These are phyloP conservation scores for Acrodontium crateriforme DNA, from an alignment of 2,329 filamentous ascomycete species.

Conservation along the genomic window DNA sequence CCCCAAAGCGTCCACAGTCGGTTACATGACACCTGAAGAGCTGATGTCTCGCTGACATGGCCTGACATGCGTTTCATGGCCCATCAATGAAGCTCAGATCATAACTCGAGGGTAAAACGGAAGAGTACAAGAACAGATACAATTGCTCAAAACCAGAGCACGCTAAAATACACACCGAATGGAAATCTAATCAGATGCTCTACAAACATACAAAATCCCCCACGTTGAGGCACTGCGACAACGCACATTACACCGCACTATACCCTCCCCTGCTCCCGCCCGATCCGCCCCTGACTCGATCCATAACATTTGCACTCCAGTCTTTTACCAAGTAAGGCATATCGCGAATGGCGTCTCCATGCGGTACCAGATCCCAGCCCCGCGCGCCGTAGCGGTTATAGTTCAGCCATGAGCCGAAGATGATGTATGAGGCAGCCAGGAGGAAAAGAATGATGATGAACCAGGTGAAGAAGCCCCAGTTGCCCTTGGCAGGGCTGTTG, in stretches of 20 bases:
- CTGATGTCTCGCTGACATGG: no score
- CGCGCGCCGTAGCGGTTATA: constrained; percentile 93
- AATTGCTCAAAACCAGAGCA: no score
- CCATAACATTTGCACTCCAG: constrained; percentile 65
- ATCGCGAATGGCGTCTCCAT: constrained; percentile 83
- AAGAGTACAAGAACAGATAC: no score
- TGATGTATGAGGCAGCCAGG: constrained; percentile 73
- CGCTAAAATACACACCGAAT: no score
- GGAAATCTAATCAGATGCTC: no score
- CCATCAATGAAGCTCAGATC: no score
- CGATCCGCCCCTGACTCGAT: constrained; percentile 70
- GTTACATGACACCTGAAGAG: no score
- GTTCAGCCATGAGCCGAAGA: constrained; percentile 97
- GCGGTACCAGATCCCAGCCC: constrained; percentile 88
- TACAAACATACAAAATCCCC: no score
- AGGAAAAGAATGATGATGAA: constrained; percentile 83
- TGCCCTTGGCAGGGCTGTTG: constrained; percentile 29
- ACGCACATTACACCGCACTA: constrained; percentile 75
- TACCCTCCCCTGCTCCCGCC: constrained; percentile 73
- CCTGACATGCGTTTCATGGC: no score
- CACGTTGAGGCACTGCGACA: no score
- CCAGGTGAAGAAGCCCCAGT: constrained; percentile 98
- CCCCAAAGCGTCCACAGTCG: no score
- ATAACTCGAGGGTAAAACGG: no score
- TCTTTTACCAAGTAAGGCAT: constrained; percentile 86